Base-by-base conservation (phyloP, 129 eudicot species). In the Dittrichia graveolens region DNA sequence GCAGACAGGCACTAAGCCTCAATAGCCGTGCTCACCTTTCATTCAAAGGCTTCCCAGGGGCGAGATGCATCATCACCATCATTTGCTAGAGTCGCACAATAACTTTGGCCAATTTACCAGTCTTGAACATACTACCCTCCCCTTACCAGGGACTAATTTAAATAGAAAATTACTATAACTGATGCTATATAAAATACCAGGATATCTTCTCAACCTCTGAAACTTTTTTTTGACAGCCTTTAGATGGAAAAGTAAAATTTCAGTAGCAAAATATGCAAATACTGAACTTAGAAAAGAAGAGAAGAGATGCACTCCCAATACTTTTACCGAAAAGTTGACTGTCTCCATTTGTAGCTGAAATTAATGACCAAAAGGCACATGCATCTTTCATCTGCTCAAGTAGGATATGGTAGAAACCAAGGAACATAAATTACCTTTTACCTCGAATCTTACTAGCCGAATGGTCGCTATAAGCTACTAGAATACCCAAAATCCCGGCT, bases 21-120 rank as follows among this genome's bases (percentile, higher is more conserved):
- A 81, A 80, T 83, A 91, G 96, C 97, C 97, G 91, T 89, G 99
- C 97, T 88, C 99, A 91, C 99, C 96, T 95, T 94, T 89, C 54
- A 83, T 72, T 75, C 59, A 83, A 35, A 91, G 56, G 92, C 94
- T 91, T 74, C 91, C 48, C 83, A 83, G 74, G 88, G 74, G 88
- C 80, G 75, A 84, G 89, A 86, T 31, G 99, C 84, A 80, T 86
- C 80, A 78, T 85, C 95, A 81, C 86, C 91, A 73, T 83, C 97
- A 86, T 49, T 61, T 86, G 99, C 91, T 82, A 90, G 89, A 86
- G 78, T 76, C 60, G 87, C 78, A 78, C 73, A 78, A 72, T 75
- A 71, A 85, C 78, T 82, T 87, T 75, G 85, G 85, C 96, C 83
- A 75, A 82, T 73, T 82, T 85, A 85, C 80, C 82, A 75, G 84